These are phyloP conservation scores for Pestalotiopsis sp. DNA, from an alignment of 2,329 filamentous ascomycete genomes.

Conservation along the genomic window DNA sequence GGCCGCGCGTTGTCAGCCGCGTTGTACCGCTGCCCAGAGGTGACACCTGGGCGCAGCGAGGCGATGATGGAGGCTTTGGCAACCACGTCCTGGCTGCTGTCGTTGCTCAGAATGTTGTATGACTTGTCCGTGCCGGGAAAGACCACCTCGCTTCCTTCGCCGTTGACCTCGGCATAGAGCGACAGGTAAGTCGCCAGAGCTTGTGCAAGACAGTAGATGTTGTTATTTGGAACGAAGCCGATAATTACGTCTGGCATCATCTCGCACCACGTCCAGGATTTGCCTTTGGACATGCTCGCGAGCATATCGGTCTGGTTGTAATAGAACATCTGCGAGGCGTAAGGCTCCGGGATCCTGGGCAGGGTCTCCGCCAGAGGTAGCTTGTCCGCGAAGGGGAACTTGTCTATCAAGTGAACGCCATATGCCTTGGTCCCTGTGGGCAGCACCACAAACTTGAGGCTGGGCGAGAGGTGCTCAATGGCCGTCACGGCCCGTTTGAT, in stretches of 20 bases:
- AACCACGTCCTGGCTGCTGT: constrained; percentile 37
- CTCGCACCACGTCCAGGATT: constrained; percentile 38
- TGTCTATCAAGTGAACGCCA: constrained; percentile 31
- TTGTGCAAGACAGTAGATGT: constrained; percentile 43
- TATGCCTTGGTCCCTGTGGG: constrained; percentile 44
- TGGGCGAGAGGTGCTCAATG: constrained; percentile 36
- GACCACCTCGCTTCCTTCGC: constrained; percentile 31
- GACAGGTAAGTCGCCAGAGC: constrained; percentile 38
- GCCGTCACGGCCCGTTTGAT: constrained; percentile 39
- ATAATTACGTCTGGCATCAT: constrained; percentile 39
- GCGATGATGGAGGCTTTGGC: constrained; percentile 43
- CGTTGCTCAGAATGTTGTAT: constrained; percentile 34
- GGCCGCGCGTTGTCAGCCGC: constrained; percentile 39
- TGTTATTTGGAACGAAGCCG: constrained; percentile 45
- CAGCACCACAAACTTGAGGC: constrained; percentile 40
- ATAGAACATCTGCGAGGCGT: constrained; percentile 46
- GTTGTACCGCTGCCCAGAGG: constrained; percentile 37
- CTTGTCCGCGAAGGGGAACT: constrained; percentile 21
- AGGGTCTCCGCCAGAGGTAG: constrained; percentile 37
- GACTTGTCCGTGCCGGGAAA: constrained; percentile 38
- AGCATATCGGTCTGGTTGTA: constrained; percentile 46
- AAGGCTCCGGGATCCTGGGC: constrained; percentile 41
- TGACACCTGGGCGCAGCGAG: constrained; percentile 39
- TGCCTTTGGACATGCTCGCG: constrained; percentile 27
- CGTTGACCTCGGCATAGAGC: constrained; percentile 36